Evolutionary conservation across 2,329 filamentous ascomycete genomes (phyloP).

Genomic region (Aspergillus quadricinctus): DNA sequence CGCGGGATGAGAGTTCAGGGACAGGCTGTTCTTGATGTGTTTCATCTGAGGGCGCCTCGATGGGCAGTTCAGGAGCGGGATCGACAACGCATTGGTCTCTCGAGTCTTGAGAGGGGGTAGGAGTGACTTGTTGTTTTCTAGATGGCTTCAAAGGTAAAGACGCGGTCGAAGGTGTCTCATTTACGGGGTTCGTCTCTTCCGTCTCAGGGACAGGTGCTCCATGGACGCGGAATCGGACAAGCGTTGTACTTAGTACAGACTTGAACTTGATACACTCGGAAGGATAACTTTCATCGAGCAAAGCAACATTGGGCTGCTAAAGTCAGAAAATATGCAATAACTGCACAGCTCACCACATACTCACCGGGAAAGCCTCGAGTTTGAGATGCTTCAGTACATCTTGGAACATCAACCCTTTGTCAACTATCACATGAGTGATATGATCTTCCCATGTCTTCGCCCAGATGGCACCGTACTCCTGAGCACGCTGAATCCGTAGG

Average conservation of each 20-base stretch:
- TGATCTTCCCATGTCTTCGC: conserved; percentile 50
- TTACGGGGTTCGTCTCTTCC: conserved; percentile 7
- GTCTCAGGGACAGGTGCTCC: conserved; percentile 15
- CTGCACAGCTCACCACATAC: conserved; percentile 15
- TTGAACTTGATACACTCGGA: conserved; percentile 63
- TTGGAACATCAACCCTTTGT: conserved; percentile 61
- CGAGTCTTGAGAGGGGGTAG: conserved; percentile 13
- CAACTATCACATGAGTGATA: conserved; percentile 77
- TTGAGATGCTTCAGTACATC: conserved; percentile 59
- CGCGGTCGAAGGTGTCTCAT: conserved; percentile 1
- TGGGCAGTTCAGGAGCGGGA: background rate
- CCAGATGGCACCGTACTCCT: conserved; percentile 72
- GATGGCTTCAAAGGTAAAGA: conserved; percentile 29
- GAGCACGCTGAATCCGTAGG: conserved; percentile 68
- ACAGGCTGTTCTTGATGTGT: conserved; percentile 2
- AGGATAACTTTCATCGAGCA: conserved; percentile 67
- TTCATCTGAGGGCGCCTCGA: background rate
- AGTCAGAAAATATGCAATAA: conserved; percentile 11
- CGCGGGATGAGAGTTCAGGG: conserved; percentile 8
- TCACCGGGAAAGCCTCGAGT: conserved; percentile 45
- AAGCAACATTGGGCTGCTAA: conserved; percentile 25
- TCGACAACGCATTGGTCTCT: conserved; percentile 1
- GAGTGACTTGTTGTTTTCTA: conserved; percentile 10
- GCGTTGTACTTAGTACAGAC: conserved; percentile 53
- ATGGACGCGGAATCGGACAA: conserved; percentile 48